Conservation (phyloP, 2,329 filamentous ascomycete species). For the Lasiodiplodia citricola region DNA sequence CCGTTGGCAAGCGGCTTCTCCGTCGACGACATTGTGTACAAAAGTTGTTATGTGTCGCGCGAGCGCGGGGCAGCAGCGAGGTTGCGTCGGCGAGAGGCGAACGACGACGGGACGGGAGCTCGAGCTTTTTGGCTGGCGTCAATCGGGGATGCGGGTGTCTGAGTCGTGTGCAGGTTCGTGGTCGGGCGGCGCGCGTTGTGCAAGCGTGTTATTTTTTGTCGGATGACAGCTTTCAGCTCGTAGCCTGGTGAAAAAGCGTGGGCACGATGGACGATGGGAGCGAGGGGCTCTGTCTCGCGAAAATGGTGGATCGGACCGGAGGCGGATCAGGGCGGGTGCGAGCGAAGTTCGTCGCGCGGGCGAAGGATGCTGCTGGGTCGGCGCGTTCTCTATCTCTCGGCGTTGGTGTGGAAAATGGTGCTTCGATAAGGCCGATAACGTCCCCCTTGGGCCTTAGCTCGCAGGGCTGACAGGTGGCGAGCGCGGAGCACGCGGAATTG, state of each 20-base stretch:
- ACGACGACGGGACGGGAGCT: neutral
- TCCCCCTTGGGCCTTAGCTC: slow-evolving; percentile 13
- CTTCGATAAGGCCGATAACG: slow-evolving; percentile 19
- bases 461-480: slow-evolving; percentile 13
- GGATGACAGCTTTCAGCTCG: slow-evolving; percentile 9
- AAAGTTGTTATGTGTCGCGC: neutral
- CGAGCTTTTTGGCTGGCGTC: neutral
- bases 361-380: neutral
- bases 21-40: slow-evolving; percentile 14
- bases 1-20: slow-evolving; percentile 20
- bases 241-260: neutral
- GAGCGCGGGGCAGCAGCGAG: slow-evolving; percentile 4
- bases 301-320: neutral
- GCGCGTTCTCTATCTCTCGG: slow-evolving; percentile 9
- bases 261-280: neutral
- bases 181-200: neutral
- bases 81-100: neutral
- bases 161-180: neutral
- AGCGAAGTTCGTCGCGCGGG: neutral
- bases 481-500: slow-evolving; percentile 7
- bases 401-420: slow-evolving; percentile 15
- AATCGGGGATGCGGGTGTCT: neutral
- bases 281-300: neutral
- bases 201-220: slow-evolving; percentile 2
- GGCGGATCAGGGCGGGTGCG: neutral